Conservation (phyloP, 805 yeast species). For the Ogataea degrootiae region DNA sequence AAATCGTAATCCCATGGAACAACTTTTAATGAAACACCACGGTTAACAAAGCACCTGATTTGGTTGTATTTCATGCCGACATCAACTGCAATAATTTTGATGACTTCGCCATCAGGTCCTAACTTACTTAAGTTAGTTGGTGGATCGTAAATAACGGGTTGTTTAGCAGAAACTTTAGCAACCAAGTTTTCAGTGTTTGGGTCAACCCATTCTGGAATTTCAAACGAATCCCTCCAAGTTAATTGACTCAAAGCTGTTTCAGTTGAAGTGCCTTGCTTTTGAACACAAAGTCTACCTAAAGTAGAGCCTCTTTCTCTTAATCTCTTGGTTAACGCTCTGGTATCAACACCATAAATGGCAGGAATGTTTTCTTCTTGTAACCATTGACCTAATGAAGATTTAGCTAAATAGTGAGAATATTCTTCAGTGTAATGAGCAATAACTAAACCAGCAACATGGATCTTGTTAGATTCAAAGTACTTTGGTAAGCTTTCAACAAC, state of each 20-base stretch:
- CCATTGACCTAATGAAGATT: constrained; percentile 91
- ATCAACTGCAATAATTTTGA: constrained; percentile 86
- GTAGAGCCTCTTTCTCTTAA: constrained; percentile 92
- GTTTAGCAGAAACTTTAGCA: constrained; percentile 76
- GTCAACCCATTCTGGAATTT: constrained; percentile 84
- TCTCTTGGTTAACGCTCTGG: constrained; percentile 89
- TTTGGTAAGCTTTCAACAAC: constrained; percentile 73
- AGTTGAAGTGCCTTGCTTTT: constrained; percentile 34
- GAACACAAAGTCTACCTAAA: constrained; percentile 79
- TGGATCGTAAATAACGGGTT: constrained; percentile 76
- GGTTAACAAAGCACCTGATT: constrained; percentile 90
- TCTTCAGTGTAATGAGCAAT: constrained; percentile 97
- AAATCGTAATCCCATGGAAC: constrained; percentile 95
- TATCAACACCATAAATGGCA: constrained; percentile 96
- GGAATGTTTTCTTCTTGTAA: constrained; percentile 87
- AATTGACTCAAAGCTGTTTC: constrained; percentile 29
- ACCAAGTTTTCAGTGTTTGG: constrained; percentile 92
- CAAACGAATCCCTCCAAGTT: constrained; percentile 61
- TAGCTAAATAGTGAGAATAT: constrained; percentile 90
- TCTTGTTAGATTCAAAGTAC: constrained; percentile 87
- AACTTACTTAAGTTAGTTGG: constrained; percentile 44
- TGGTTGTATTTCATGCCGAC: constrained; percentile 98
- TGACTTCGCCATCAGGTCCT: constrained; percentile 68
- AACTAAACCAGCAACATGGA: constrained; percentile 95
- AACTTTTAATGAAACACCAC: constrained; percentile 94